Percentiles rank a stretch among this genome's conserved stretches.
Conservation (phyloP, 345 rosid genomes). For the Nephelium lappaceum region DNA sequence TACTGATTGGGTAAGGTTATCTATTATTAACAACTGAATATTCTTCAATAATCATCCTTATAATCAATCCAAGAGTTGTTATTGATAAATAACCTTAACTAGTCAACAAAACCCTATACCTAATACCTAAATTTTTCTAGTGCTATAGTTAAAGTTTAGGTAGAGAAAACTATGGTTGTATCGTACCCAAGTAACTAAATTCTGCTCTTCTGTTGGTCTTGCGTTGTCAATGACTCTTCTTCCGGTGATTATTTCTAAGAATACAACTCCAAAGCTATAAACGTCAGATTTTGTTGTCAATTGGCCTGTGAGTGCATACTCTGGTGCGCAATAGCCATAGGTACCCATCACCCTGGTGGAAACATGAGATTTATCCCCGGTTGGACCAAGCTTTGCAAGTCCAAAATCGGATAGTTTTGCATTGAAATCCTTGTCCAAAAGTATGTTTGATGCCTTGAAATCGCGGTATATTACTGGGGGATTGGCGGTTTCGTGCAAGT, state of each 20-base stretch:
- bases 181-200: constrained; percentile 71
- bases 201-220: constrained; percentile 67
- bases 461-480: constrained; percentile 85
- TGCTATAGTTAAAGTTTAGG: neutral
- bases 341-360: constrained; percentile 94
- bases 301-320: constrained; percentile 71
- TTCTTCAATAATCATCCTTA: no score
- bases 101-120: no score
- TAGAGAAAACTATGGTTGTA: neutral
- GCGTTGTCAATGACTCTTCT: constrained; percentile 72
- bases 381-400: constrained; percentile 83
- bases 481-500: constrained; percentile 70
- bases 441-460: constrained; percentile 72
- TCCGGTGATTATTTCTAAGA: constrained; percentile 80
- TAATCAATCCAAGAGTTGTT: no score
- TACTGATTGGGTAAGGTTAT: no score
- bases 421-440: constrained; percentile 60
- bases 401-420: constrained; percentile 88
- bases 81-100: no score
- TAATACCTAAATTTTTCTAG: neutral
- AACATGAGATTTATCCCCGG: constrained; percentile 65
- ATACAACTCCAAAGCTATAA: constrained; percentile 83
- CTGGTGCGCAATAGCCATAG: constrained; percentile 82
- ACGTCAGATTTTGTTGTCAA: constrained; percentile 76
- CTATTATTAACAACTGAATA: no score